phyloP scores from a whole-genome alignment of 345 rosid species.

The Euphorbia tirucalli region DNA sequence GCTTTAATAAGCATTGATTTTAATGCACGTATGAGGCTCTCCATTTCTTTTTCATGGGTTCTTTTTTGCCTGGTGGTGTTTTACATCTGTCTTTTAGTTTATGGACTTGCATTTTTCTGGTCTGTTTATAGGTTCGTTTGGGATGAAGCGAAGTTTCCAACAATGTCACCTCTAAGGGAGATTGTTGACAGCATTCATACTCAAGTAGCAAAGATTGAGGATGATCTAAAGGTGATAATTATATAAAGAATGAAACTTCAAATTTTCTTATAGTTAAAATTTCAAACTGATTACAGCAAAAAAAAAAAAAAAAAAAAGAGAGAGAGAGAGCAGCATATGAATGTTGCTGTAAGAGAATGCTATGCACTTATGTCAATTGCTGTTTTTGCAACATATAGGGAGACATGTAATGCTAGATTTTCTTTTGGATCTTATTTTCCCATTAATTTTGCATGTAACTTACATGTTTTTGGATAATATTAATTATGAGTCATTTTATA shows the following conservation, averaged over 20 bases:
- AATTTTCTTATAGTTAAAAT: background rate
- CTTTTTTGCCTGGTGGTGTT: background rate
- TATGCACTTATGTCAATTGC: background rate
- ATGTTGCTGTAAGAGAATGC: background rate
- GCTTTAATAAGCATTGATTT: background rate
- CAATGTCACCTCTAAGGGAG: constrained; percentile 88
- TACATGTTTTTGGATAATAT: background rate
- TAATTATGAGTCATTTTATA: background rate
- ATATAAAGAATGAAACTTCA: background rate
- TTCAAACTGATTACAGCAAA: background rate
- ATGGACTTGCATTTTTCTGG: background rate
- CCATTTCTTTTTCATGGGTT: background rate
- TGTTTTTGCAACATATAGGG: background rate
- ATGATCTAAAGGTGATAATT: constrained; percentile 88
- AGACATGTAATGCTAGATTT: background rate
- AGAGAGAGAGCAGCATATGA: background rate
- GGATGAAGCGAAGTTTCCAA: constrained; percentile 98
- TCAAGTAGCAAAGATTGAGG: constrained; percentile 90
- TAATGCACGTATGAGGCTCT: background rate
- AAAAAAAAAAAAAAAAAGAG: background rate
- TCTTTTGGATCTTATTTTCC: background rate
- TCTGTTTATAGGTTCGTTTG: constrained; percentile 70
- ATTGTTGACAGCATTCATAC: constrained; percentile 75
- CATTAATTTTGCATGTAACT: background rate
- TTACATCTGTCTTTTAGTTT: background rate